These are phyloP conservation scores for Thuja plicata DNA, from an alignment of 83 land plant genomes.

Conservation along the genomic window DNA sequence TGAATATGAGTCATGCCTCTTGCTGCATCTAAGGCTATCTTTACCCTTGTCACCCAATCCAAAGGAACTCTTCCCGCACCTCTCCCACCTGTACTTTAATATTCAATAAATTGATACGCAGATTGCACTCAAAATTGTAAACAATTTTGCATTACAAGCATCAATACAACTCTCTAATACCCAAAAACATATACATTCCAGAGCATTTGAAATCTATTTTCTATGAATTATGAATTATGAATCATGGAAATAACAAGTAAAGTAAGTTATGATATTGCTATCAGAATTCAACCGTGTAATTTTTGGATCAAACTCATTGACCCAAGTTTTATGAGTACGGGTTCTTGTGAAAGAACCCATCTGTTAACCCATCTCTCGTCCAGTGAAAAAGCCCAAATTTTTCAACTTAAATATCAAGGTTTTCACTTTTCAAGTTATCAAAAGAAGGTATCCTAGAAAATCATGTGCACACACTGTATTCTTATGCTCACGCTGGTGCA, in stretches of 20 bases:
- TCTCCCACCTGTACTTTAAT: constrained; percentile 37
- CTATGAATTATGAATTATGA: not conserved
- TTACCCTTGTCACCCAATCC: constrained; percentile 57
- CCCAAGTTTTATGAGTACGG: too few relatives aligned
- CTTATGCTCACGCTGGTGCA: too few relatives aligned
- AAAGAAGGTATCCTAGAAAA: too few relatives aligned
- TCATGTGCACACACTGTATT: too few relatives aligned
- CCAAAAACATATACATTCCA: not conserved
- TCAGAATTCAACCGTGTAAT: too few relatives aligned
- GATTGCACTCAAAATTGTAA: not conserved
- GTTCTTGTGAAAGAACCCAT: too few relatives aligned
- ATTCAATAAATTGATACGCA: not conserved
- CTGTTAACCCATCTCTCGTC: too few relatives aligned
- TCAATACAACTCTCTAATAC: not conserved
- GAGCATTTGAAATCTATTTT: not conserved
- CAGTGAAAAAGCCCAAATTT: not conserved
- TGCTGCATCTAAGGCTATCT: constrained; percentile 56
- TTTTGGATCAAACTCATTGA: too few relatives aligned
- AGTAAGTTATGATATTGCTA: not conserved
- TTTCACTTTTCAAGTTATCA: too few relatives aligned
- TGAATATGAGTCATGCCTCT: constrained; percentile 61
- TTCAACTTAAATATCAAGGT: not conserved
- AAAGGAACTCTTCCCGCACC: constrained; percentile 39
- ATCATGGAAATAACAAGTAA: not conserved
- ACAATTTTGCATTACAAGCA: not conserved